phyloP scores from a whole-genome alignment of 345 rosid genomes.

The Pelargonium nanum region DNA sequence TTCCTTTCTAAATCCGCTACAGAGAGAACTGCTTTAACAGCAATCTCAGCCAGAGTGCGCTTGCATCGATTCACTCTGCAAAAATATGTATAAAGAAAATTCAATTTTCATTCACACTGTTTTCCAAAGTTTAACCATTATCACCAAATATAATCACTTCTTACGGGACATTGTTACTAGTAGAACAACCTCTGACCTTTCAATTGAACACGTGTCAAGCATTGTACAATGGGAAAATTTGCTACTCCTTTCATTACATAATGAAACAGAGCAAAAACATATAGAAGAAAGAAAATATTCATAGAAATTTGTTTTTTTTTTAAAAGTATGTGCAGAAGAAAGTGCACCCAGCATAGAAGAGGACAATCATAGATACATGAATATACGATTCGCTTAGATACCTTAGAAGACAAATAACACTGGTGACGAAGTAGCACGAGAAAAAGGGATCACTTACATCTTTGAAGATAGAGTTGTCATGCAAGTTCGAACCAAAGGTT shows the following conservation, averaged over 20 bases:
- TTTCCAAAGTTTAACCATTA: background rate
- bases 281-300: background rate
- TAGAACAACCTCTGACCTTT: background rate
- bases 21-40: slow-evolving; percentile 89
- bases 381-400: background rate
- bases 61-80: slow-evolving; percentile 91
- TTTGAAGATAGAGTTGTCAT: slow-evolving; percentile 93
- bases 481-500: slow-evolving; percentile 84
- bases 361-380: background rate
- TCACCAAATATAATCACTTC: background rate
- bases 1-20: slow-evolving; percentile 93
- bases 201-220: background rate
- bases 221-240: background rate
- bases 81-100: slow-evolving; percentile 15
- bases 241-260: background rate
- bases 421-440: background rate
- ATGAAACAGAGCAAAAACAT: background rate
- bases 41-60: slow-evolving; percentile 81
- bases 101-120: background rate
- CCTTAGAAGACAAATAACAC: background rate
- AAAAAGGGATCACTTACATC: slow-evolving; percentile 35
- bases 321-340: no score
- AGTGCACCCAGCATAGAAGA: no score
- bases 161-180: background rate
- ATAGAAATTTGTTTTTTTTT: no score